Evolutionary conservation across 495 filamentous ascomycete genomes (phyloP), one percentile per base, ranked within the genome.

Genomic region (Podospora didyma): DNA sequence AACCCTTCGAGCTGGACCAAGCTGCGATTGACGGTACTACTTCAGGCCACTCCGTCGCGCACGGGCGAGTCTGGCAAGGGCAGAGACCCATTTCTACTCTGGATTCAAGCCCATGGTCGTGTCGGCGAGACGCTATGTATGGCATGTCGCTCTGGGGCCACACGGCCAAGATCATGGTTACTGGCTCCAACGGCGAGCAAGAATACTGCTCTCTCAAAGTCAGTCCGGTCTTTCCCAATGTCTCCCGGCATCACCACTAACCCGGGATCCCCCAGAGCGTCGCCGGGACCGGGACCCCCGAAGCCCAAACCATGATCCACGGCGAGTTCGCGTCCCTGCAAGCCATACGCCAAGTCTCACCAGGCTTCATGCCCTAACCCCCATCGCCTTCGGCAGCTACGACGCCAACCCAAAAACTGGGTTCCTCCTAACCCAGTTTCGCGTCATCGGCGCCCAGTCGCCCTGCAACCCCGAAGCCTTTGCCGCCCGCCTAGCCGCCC

Each of bases 401-500:
- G 51, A 63, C n/a, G 58, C 12, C 16, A 16, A 47, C 2, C 39
- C 49, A 2, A 41, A 62, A 6, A 48, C 54, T 11, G 56, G 60
- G 42, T 64, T 60, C 31, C 39, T 59, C 31, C 47, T 67, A 9
- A 23, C 49, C 34, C 54, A 64, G 46, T 66, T 59, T 21, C 47
- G 52, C 21, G 57, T 58, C 16, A 52, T 67, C 14, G 52, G 55
- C 52, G 44, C 56, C 21, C 69, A 54, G 11, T 14, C 37, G 11
- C 46, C 53, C 31, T 59, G 49, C 11, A 23, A 50, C 20, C 62
- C 59, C 7, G 42, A 28, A 1, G 41, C 37, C 4, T 59, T 68
- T 26, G 71, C 79, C 22, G 53, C 59, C 50, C 50, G 62, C 4
- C 53, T 61, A 16, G 64, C 82, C 3, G 69, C 73, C n/a, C 50